Evolutionary conservation across 805 yeast genomes (phyloP).

Genomic region (Starmera amethionina): DNA sequence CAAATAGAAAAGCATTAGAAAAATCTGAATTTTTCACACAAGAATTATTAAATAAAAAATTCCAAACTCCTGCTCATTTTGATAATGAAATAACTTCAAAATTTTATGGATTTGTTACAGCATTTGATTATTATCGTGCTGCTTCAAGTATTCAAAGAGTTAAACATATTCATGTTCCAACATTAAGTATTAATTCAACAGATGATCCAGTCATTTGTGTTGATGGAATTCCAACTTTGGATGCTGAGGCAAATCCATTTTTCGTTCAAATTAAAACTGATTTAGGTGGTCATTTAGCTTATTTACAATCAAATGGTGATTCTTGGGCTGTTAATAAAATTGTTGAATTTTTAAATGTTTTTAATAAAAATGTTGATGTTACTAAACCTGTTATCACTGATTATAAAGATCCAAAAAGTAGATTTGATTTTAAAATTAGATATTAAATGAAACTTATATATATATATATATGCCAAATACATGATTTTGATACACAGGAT

Average conservation of each 20-base stretch:
- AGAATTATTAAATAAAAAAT: constrained; percentile 26
- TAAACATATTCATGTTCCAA: constrained; percentile 49
- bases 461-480: too few species aligned
- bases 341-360: constrained; percentile 28
- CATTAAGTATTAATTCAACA: constrained; percentile 44
- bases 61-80: constrained; percentile 39
- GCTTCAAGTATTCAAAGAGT: constrained; percentile 54
- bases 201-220: constrained; percentile 63
- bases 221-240: constrained; percentile 38
- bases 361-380: constrained; percentile 23
- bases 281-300: constrained; percentile 66
- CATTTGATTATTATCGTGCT: constrained; percentile 52
- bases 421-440: constrained; percentile 10
- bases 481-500: not conserved
- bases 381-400: constrained; percentile 8
- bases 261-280: constrained; percentile 47
- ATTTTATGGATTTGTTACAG: constrained; percentile 52
- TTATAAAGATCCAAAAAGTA: constrained; percentile 9
- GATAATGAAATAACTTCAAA: constrained; percentile 55
- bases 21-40: constrained; percentile 23
- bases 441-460: constrained; percentile 3
- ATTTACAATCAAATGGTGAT: constrained; percentile 30
- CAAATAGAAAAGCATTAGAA: constrained; percentile 27
- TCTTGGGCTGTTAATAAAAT: constrained; percentile 40
- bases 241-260: constrained; percentile 46